phyloP scores from a whole-genome alignment of 805 yeast species.

The Suhomyces canberraensis region DNA sequence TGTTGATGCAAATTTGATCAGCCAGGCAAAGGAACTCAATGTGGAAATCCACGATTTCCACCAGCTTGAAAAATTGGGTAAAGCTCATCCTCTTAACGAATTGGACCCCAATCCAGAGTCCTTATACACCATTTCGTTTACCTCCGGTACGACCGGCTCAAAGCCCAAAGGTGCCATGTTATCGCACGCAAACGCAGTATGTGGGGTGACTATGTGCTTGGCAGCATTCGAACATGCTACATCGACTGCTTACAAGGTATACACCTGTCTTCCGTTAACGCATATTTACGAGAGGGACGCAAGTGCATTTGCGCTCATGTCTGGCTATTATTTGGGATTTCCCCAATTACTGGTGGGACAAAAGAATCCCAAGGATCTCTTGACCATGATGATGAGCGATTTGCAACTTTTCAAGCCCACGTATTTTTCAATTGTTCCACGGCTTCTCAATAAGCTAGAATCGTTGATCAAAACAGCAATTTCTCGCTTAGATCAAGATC shows the following conservation, averaged over 20 bases:
- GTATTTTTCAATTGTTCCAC: slow-evolving; percentile 34
- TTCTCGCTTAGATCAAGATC: slow-evolving; percentile 1
- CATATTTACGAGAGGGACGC: slow-evolving; percentile 55
- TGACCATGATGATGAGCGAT: slow-evolving; percentile 25
- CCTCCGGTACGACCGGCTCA: slow-evolving; percentile 73
- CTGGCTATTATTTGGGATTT: slow-evolving; percentile 53
- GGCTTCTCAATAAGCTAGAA: slow-evolving; percentile 35
- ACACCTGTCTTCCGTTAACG: slow-evolving; percentile 51
- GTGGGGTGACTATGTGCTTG: slow-evolving; percentile 33
- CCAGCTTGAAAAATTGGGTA: slow-evolving; percentile 30
- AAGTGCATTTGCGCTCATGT: slow-evolving; percentile 40
- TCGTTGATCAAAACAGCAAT: slow-evolving; percentile 14
- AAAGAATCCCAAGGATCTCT: slow-evolving; percentile 15
- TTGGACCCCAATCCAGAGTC: slow-evolving; percentile 49
- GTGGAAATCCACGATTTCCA: slow-evolving; percentile 30
- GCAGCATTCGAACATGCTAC: slow-evolving; percentile 2
- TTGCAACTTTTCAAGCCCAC: slow-evolving; percentile 26
- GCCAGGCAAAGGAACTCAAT: slow-evolving; percentile 21
- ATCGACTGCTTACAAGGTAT: slow-evolving; percentile 7
- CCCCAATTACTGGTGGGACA: slow-evolving; percentile 28
- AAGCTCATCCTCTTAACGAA: slow-evolving; percentile 24
- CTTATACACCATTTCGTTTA: slow-evolving; percentile 60
- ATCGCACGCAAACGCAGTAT: slow-evolving; percentile 49
- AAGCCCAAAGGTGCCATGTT: slow-evolving; percentile 66
- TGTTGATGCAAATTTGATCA: slow-evolving; percentile 7